Evolutionary conservation across 1,139 yeast species (phyloP).

Genomic region (Debaryomycetaceae sp.): DNA sequence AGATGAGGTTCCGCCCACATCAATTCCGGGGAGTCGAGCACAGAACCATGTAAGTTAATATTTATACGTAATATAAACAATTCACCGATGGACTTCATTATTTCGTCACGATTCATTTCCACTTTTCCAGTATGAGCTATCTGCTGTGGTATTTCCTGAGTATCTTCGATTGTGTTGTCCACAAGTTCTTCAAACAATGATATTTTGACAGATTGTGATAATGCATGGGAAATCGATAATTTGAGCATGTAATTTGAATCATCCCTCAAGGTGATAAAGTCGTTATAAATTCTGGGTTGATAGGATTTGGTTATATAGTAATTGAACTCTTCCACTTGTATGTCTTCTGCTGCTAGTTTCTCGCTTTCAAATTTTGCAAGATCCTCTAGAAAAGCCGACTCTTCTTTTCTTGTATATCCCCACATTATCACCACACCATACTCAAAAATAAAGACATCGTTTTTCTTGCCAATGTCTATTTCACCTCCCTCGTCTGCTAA

Average conservation of each 20-base stretch:
- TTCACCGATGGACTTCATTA: constrained; percentile 96
- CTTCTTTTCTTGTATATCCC: constrained; percentile 89
- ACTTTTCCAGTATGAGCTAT: constrained; percentile 94
- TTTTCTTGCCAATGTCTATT: constrained; percentile 74
- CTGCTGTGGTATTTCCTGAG: constrained; percentile 94
- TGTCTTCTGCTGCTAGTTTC: constrained; percentile 84
- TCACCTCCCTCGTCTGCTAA: constrained; percentile 95
- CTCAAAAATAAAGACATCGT: constrained; percentile 84
- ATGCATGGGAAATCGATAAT: constrained; percentile 84
- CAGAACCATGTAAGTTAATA: constrained; percentile 91
- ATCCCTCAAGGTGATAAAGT: constrained; percentile 87
- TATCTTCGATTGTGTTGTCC: constrained; percentile 93
- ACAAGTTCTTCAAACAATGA: constrained; percentile 93
- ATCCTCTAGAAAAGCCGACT: constrained; percentile 76
- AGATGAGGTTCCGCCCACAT: constrained; percentile 99
- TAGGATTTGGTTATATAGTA: constrained; percentile 89
- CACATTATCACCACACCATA: constrained; percentile 94
- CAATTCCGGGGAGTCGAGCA: constrained; percentile 90
- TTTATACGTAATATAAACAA: constrained; percentile 85
- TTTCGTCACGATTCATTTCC: constrained; percentile 88
- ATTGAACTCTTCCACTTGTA: constrained; percentile 90
- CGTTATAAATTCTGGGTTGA: constrained; percentile 93
- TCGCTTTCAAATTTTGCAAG: constrained; percentile 87
- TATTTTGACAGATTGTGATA: constrained; percentile 90
- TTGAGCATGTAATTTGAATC: constrained; percentile 89